Conservation (phyloP, 2,329 filamentous ascomycete species). For the Laburnicola sp. region DNA sequence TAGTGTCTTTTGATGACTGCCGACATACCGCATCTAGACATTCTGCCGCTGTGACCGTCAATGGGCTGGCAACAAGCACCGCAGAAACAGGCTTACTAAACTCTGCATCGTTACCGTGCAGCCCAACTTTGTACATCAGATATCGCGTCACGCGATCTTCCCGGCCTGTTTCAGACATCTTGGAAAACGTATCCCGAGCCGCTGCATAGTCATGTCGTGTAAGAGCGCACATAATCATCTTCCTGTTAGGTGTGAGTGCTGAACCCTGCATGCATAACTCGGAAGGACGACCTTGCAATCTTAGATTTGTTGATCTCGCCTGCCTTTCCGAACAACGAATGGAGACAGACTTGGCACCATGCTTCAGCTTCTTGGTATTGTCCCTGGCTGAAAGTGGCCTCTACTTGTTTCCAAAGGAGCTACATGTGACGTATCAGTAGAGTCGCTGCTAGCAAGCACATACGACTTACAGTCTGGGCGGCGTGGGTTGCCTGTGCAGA, state of each 20-base stretch:
- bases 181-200: slow-evolving; percentile 59
- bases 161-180: slow-evolving; percentile 62
- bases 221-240: slow-evolving; percentile 71
- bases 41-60: slow-evolving; percentile 54
- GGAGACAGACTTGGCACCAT: slow-evolving; percentile 74
- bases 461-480: slow-evolving; percentile 62
- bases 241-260: slow-evolving; percentile 55
- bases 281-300: slow-evolving; percentile 60
- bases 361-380: slow-evolving; percentile 60
- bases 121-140: slow-evolving; percentile 72
- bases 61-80: not conserved
- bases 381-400: slow-evolving; percentile 58
- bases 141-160: slow-evolving; percentile 70
- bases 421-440: slow-evolving; percentile 41
- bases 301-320: slow-evolving; percentile 69
- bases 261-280: not conserved
- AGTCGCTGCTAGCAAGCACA: not conserved
- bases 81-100: slow-evolving; percentile 45
- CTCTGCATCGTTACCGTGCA: slow-evolving; percentile 61
- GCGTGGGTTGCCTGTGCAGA: slow-evolving; percentile 65
- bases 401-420: slow-evolving; percentile 82
- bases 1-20: slow-evolving; percentile 57
- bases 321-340: slow-evolving; percentile 66
- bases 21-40: slow-evolving; percentile 65
- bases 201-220: slow-evolving; percentile 58